These are phyloP conservation scores for Hanseniaspora osmophila DNA, from an alignment of 805 yeast genomes.

Conservation along the genomic window DNA sequence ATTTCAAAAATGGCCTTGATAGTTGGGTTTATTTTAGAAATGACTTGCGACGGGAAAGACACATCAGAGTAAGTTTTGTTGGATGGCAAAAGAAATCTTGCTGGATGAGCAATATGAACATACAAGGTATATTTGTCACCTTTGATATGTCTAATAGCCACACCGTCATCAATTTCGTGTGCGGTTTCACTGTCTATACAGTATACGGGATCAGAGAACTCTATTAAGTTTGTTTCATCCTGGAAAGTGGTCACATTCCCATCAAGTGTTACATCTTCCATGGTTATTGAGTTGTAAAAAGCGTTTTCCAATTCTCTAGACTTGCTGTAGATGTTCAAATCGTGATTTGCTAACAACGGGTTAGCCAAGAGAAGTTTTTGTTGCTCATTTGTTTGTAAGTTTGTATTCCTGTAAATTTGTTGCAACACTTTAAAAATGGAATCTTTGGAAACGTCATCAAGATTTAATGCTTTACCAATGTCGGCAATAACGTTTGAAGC, in stretches of 20 bases:
- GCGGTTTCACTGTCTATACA: constrained; percentile 76
- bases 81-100: constrained; percentile 36
- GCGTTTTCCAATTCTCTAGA: constrained; percentile 31
- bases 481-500: constrained; percentile 29
- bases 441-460: not conserved
- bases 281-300: constrained; percentile 14
- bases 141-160: constrained; percentile 36
- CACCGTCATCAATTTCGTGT: constrained; percentile 88
- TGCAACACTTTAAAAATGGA: not conserved
- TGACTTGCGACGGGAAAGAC: too few species aligned
- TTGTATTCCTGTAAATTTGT: too few species aligned
- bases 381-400: too few species aligned
- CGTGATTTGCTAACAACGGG: constrained; percentile 38
- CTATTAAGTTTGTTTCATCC: constrained; percentile 11
- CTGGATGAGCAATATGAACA: constrained; percentile 80
- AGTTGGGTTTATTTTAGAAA: constrained; percentile 8
- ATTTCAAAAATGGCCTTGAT: constrained; percentile 27
- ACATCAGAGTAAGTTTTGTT: too few species aligned
- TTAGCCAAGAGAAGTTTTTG: not conserved
- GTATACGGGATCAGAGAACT: constrained; percentile 29
- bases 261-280: constrained; percentile 6
- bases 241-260: constrained; percentile 21
- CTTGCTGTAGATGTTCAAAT: constrained; percentile 28
- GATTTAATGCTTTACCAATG: constrained; percentile 13
- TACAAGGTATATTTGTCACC: constrained; percentile 31